Base-by-base conservation (phyloP, 2,329 filamentous ascomycete genomes). In the Blastomyces parvus region DNA sequence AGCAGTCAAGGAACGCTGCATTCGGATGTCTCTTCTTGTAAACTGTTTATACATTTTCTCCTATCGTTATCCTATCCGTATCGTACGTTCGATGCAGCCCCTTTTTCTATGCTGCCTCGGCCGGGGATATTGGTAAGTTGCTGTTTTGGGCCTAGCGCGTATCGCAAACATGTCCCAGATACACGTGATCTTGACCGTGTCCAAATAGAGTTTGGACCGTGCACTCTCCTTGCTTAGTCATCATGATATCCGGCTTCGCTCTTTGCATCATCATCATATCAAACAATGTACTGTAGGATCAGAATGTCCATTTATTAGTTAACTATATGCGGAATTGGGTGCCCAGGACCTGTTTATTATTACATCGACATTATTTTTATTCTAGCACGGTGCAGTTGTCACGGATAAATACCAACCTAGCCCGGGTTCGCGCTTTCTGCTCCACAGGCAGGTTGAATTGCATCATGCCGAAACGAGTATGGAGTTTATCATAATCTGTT, bases 381-480 rank as follows among this genome's bases (percentile, higher is more conserved):
- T 33, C 11, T 25, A 50, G 9, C 46, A 50, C n/a, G 8, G 46
- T 50, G 46, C n/a, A 25, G 46, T 1, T n/a, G 3, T 50, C 11
- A 50, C 2, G n/a, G n/a, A 25, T 50, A 22, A 11, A 33, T 55
- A 36, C 33, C 27, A 9, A 55, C 14, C 53, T 17, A 40, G 30
- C 19, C 19, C 11, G 33, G 9, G n/a, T 50, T 50, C 46, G 8
- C 8, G n/a, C n/a, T 25, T 50, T 50, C 25, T 25, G 3, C 9
- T 25, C n/a, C 8, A 2, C 3, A 19, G 17, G 42, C 13, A 42
- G 3, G 13, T 4, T 7, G 46, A 38, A 40, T n/a, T 13, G 9
- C 56, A 30, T 33, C 38, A 59, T 59, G 56, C 46, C 56, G 17
- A 59, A 59, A 44, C 56, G 56, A 59, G 56, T 59, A 59, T 27